Base-by-base conservation (phyloP, 1,284 basidiomycete genomes). In the Sporisorium reilianum region DNA sequence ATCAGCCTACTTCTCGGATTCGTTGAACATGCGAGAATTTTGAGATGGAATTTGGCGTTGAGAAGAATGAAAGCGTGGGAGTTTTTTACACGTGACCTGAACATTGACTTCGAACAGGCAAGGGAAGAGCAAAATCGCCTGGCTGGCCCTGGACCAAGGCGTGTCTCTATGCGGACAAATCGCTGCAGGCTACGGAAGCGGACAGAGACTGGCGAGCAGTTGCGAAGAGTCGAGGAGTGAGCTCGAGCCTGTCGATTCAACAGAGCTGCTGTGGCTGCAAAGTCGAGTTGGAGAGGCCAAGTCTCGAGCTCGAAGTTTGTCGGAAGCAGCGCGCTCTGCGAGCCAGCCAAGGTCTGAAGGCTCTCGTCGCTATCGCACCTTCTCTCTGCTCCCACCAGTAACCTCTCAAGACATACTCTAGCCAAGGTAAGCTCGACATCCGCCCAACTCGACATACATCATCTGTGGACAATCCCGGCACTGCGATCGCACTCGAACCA, bases 331-430 rank as follows among this genome's bases (percentile, higher is more conserved):
- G n/a, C n/a, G n/a, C n/a, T 26, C 55, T 30, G 51, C 44, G 26
- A 41, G 44, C 40, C 28, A 55, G 20, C 20, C 60, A 63, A 64
- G 46, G 53, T 50, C 57, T 57, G 57, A 70, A 64, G 57, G n/a
- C 55, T 55, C 53, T 69, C 74, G 65, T 55, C 69, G 62, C 61
- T 45, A 66, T 62, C 68, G 32, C 58, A 38, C 51, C 73, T 75
- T 64, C 57, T 57, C 61, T 73, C 49, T 65, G 57, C 62, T 63
- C 62, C 61, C 65, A 64, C 65, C 72, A 69, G 72, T 64, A 73
- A 73, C 59, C 64, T 63, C 69, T 69, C 69, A 77, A 69, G 65
- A 69, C 63, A 75, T 63, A 75, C 66, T 70, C 55, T 61, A 64
- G 63, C 67, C 58, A 75, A 75, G 72, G 72, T 75, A 64, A 75